Evolutionary conservation across 2,329 filamentous ascomycete species (phyloP).

Genomic region (Davidsoniella virescens): DNA sequence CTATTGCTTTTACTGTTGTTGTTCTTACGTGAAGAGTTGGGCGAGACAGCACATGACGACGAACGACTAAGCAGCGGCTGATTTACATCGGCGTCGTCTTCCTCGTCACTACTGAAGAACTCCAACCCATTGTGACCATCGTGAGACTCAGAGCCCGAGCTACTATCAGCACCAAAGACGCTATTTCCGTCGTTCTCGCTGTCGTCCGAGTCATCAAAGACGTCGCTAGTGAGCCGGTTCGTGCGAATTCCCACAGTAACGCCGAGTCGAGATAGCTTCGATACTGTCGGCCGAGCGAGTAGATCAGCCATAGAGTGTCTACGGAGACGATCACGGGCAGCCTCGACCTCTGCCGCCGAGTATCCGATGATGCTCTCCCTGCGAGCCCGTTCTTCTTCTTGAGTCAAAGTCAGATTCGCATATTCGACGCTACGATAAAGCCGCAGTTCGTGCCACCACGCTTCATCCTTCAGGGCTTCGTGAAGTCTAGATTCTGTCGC

Average conservation of each 20-base stretch:
- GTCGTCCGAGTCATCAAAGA: slow-evolving; percentile 26
- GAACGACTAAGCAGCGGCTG: not conserved
- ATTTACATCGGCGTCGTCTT: slow-evolving; percentile 1
- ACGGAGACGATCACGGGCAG: slow-evolving; percentile 1
- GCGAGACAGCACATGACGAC: not conserved
- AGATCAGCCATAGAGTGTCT: slow-evolving; percentile 22
- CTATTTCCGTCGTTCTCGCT: slow-evolving; percentile 1
- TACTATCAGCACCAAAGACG: slow-evolving; percentile 15
- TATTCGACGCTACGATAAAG: slow-evolving; percentile 28
- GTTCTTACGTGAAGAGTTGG: not conserved
- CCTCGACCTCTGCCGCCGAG: not conserved
- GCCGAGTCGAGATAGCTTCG: slow-evolving; percentile 37
- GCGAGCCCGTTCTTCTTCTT: not conserved
- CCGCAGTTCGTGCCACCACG: slow-evolving; percentile 71
- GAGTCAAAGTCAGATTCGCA: slow-evolving; percentile 18
- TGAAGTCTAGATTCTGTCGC: slow-evolving; percentile 42
- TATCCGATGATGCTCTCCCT: not conserved
- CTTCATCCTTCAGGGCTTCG: slow-evolving; percentile 49
- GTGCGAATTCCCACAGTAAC: slow-evolving; percentile 61
- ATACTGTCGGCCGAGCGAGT: slow-evolving; percentile 41
- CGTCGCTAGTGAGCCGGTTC: slow-evolving; percentile 48
- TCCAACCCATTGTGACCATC: slow-evolving; percentile 11
- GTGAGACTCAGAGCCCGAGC: slow-evolving; percentile 15
- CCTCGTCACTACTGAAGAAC: slow-evolving; percentile 15
- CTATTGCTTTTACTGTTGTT: not conserved